These are phyloP conservation scores for Solanum lycopersicoides DNA, from an alignment of 257 asterid species.

Conservation along the genomic window DNA sequence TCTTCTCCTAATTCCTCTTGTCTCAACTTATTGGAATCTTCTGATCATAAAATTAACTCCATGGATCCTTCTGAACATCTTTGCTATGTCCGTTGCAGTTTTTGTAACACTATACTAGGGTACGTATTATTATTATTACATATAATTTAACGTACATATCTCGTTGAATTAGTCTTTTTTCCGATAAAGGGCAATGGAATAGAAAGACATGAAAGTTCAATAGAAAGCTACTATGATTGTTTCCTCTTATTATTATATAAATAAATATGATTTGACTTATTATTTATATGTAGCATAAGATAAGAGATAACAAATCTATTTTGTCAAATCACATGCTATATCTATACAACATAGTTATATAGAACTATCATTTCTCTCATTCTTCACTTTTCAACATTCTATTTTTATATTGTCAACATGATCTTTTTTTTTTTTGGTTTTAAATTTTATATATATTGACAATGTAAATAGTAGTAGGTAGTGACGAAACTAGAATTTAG, in stretches of 20 bases:
- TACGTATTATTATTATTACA: conserved; percentile 31
- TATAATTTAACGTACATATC: not conserved
- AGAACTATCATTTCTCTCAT: not conserved
- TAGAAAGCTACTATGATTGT: not conserved
- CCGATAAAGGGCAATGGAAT: not conserved
- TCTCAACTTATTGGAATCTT: conserved; percentile 14
- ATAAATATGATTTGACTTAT: not conserved
- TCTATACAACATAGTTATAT: not conserved
- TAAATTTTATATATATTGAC: not conserved
- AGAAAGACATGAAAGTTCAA: not conserved
- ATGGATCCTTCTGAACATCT: conserved; percentile 87
- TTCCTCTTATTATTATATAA: not conserved
- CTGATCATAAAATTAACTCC: conserved; percentile 8
- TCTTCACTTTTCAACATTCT: not conserved
- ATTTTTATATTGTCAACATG: not conserved
- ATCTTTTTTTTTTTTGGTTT: not conserved
- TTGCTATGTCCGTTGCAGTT: conserved; percentile 97
- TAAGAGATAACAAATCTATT: not conserved
- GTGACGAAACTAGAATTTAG: not conserved
- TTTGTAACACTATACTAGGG: conserved; percentile 95
- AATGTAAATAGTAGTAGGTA: not conserved
- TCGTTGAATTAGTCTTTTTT: not conserved
- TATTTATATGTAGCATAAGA: not conserved
- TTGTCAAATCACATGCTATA: not conserved
- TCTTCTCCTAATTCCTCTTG: not conserved